A percentile compares a stretch with the other conserved stretches of the same genome.
phyloP scores from a whole-genome alignment of 192 early-diverging fungal genomes.

The Kickxella alabastrina region DNA sequence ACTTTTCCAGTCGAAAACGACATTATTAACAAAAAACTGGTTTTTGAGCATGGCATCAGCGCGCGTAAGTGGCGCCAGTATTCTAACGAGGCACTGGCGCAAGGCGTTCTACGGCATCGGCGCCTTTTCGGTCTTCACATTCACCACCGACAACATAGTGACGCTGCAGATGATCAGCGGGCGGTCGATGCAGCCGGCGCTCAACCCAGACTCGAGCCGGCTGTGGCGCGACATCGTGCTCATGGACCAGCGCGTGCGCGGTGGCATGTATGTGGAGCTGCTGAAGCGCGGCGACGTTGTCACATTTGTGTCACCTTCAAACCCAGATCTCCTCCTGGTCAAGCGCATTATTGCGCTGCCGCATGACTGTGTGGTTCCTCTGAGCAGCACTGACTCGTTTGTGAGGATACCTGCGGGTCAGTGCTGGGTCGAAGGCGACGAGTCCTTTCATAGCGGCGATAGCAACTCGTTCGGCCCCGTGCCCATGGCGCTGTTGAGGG shows the following conservation, averaged over 20 bases:
- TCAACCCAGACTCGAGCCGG: constrained; percentile 70
- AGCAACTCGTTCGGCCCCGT: constrained; percentile 77
- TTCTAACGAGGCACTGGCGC: too few relatives aligned
- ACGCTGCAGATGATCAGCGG: constrained; percentile 49
- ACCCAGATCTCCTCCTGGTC: constrained; percentile 66
- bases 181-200: constrained; percentile 64
- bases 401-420: constrained; percentile 71
- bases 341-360: constrained; percentile 84
- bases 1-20: too few relatives aligned
- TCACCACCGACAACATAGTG: constrained; percentile 34
- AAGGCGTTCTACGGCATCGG: too few relatives aligned
- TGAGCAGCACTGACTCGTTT: constrained; percentile 22
- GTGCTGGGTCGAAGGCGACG: constrained; percentile 85
- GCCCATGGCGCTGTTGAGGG: constrained; percentile 64
- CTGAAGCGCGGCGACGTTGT: constrained; percentile 66
- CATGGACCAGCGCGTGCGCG: constrained; percentile 56
- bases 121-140: constrained; percentile 18
- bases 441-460: constrained; percentile 76
- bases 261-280: constrained; percentile 37
- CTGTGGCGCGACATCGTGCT: constrained; percentile 64
- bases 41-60: too few relatives aligned
- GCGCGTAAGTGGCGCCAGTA: too few relatives aligned
- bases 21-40: too few relatives aligned
- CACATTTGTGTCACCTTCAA: constrained; percentile 59
- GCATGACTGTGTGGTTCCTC: constrained; percentile 62